These are phyloP conservation scores for Kwoniella pini DNA, from an alignment of 768 basidiomycete species.

Conservation along the genomic window DNA sequence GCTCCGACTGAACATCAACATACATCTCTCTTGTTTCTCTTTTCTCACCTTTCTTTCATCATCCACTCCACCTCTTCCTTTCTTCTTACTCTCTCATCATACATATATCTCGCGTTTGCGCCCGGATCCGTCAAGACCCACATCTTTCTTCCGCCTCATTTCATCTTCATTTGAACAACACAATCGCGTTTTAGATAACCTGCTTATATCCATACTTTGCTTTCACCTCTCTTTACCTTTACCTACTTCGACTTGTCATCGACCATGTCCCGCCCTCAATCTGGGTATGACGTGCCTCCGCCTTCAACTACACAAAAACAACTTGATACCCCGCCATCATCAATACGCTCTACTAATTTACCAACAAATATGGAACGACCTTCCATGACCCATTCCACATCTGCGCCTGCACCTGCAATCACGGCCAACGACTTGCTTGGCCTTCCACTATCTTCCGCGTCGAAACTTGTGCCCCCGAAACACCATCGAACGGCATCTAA, in stretches of 20 bases:
- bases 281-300: slow-evolving; percentile 18
- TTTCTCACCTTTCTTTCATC: slow-evolving; percentile 7
- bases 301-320: slow-evolving; percentile 30
- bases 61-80: not conserved
- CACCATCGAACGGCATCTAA: slow-evolving; percentile 17
- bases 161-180: slow-evolving; percentile 3
- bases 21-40: slow-evolving; percentile 5
- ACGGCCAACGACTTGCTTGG: slow-evolving; percentile 9
- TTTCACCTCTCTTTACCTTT: slow-evolving; percentile 23
- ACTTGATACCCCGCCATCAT: slow-evolving; percentile 39
- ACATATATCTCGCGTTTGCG: slow-evolving; percentile 9
- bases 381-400: slow-evolving; percentile 8
- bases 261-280: slow-evolving; percentile 22
- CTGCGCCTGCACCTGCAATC: slow-evolving; percentile 7
- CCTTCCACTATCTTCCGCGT: slow-evolving; percentile 5
- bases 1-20: slow-evolving; percentile 9
- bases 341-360: slow-evolving; percentile 28
- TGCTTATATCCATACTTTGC: slow-evolving; percentile 17
- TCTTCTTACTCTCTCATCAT: not conserved
- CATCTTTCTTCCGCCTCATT: not conserved
- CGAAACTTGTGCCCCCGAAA: slow-evolving; percentile 17
- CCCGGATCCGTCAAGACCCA: slow-evolving; percentile 11
- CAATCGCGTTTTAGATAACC: slow-evolving; percentile 10
- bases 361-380: slow-evolving; percentile 26
- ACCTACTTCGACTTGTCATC: slow-evolving; percentile 1